A percentile compares a stretch with the other conserved stretches of the same genome.
These are phyloP conservation scores for Pleoardoris graminearum DNA, from an alignment of 2,329 filamentous ascomycete genomes.

Conservation along the genomic window DNA sequence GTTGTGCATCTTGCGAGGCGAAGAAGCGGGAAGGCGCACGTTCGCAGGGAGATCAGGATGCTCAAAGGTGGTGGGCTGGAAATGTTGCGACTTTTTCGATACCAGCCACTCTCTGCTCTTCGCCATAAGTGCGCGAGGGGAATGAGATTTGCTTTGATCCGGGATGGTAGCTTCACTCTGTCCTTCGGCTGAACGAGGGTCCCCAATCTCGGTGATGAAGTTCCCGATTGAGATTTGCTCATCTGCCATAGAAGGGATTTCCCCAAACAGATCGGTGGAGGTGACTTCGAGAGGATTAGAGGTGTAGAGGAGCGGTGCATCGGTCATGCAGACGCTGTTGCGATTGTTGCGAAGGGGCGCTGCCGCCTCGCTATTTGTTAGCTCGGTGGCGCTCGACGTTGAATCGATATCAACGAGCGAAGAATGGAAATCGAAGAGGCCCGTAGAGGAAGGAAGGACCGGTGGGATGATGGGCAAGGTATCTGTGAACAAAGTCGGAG, in stretches of 20 bases:
- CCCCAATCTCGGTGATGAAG: background rate
- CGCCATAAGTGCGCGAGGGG: slow-evolving; percentile 1
- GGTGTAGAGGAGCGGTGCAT: background rate
- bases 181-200: background rate
- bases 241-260: background rate
- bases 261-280: background rate
- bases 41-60: slow-evolving; percentile 11
- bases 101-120: slow-evolving; percentile 9
- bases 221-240: slow-evolving; percentile 1
- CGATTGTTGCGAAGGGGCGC: background rate
- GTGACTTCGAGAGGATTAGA: background rate
- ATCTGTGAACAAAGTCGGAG: background rate
- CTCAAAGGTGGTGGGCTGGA: background rate
- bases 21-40: background rate
- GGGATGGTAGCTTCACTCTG: background rate
- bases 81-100: slow-evolving; percentile 7
- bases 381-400: background rate
- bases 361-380: background rate
- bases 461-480: background rate
- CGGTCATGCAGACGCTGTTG: slow-evolving; percentile 4
- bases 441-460: background rate
- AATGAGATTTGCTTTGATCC: background rate
- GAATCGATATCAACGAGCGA: background rate
- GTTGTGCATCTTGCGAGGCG: background rate
- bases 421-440: background rate